Percentiles rank a stretch among this genome's conserved stretches.
Evolutionary conservation across 495 filamentous ascomycete genomes (phyloP).

Genomic region (Bacidia gigantensis): DNA sequence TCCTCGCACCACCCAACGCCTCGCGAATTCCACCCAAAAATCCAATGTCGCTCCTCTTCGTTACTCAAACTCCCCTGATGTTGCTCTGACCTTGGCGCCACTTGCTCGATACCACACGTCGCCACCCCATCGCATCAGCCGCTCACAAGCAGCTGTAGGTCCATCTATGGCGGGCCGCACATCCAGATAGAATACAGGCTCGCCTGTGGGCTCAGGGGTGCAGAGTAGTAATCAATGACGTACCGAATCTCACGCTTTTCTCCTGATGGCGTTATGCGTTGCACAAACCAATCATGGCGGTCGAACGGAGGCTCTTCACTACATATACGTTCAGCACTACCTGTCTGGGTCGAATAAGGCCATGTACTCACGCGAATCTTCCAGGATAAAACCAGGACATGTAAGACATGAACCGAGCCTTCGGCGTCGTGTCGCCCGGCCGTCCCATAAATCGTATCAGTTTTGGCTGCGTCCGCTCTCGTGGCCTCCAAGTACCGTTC

Average conservation of each 20-base stretch:
- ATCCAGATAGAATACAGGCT: slow-evolving; percentile 93
- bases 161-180: slow-evolving; percentile 87
- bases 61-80: neutral
- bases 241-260: slow-evolving; percentile 67
- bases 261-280: slow-evolving; percentile 47
- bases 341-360: neutral
- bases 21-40: too few species aligned
- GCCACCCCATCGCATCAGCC: slow-evolving; percentile 77
- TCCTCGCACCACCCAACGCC: neutral
- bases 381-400: slow-evolving; percentile 66
- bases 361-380: slow-evolving; percentile 49
- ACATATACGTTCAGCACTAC: neutral
- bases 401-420: slow-evolving; percentile 65
- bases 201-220: slow-evolving; percentile 74
- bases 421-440: slow-evolving; percentile 79
- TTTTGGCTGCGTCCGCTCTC: slow-evolving; percentile 41
- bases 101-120: slow-evolving; percentile 88
- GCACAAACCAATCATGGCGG: slow-evolving; percentile 92
- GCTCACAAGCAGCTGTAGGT: slow-evolving; percentile 66
- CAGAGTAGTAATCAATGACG: slow-evolving; percentile 96
- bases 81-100: slow-evolving; percentile 37
- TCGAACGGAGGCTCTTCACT: slow-evolving; percentile 85
- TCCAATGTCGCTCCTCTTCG: too few species aligned
- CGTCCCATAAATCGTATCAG: slow-evolving; percentile 78
- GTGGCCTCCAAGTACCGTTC: slow-evolving; percentile 23